These are phyloP conservation scores for Colletotrichum neosansevieriae DNA, from an alignment of 2,329 filamentous ascomycete genomes.

Conservation along the genomic window DNA sequence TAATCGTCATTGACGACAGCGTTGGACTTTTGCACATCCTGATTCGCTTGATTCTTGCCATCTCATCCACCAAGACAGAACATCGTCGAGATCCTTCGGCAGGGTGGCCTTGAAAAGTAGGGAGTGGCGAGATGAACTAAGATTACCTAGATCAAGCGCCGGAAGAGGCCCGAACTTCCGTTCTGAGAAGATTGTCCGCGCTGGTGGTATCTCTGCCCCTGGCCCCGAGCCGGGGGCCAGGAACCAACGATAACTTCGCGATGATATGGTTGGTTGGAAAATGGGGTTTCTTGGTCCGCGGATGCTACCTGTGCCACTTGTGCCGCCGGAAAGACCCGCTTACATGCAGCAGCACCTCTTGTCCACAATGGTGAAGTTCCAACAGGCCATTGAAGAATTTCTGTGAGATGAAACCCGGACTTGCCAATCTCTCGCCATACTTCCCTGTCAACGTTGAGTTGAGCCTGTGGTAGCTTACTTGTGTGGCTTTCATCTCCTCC, in stretches of 20 bases:
- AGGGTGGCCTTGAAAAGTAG: neutral
- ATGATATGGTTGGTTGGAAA: neutral
- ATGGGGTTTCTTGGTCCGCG: neutral
- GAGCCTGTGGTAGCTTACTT: neutral
- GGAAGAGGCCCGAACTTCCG: neutral
- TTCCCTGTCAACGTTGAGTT: neutral
- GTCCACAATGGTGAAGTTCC: neutral
- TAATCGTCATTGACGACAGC: neutral
- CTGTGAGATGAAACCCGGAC: neutral
- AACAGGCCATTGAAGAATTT: constrained; percentile 8
- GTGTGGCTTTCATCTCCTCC: neutral
- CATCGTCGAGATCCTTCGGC: neutral
- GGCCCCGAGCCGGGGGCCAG: neutral
- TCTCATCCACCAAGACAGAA: neutral
- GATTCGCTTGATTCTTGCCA: neutral
- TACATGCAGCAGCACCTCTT: constrained; percentile 9
- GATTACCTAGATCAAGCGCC: neutral
- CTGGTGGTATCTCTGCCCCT: neutral
- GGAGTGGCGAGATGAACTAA: neutral
- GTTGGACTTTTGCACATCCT: neutral
- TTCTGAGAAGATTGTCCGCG: constrained; percentile 2
- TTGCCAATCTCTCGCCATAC: constrained; percentile 14
- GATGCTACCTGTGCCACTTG: neutral
- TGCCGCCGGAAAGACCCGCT: constrained; percentile 9
- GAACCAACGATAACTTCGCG: neutral